Evolutionary conservation across 108 stramenopile species (phyloP), one percentile per base, ranked within the genome.

Genomic region (Skeletonema tropicum): DNA sequence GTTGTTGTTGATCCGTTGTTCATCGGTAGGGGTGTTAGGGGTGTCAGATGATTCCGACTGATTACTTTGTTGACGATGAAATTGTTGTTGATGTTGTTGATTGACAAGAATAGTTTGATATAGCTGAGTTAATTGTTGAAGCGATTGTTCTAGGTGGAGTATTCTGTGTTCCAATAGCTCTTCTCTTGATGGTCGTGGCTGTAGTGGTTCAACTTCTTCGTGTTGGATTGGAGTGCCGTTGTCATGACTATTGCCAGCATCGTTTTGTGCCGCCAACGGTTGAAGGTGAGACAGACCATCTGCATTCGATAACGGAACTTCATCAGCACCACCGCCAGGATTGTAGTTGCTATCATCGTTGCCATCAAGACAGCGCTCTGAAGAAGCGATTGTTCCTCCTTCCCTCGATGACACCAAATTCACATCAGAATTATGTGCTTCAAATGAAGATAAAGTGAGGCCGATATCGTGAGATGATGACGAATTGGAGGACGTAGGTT

Each of bases 151-250:
- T n/a, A 64, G 15, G 6, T 64, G 41, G 38, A 23, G 1, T 39
- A 64, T 64, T 25, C 64, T 38, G 21, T 13, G 1, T 64, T 64
- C 64, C n/a, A 64, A 14, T 45, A 25, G 60, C 13, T 21, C 52
- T 23, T 55, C 52, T 55, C 23, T 55, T 2, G 52, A 55, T 55
- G n/a, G 25, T n/a, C n/a, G n/a, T 55, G 19, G 6, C 15, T n/a
- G 19, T 49, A 21, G 48, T 55, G 23, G 52, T 55, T 55, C 6
- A 35, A 35, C 33, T 35, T 35, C 38, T 39, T 39, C 1, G 38
- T 10, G 10, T 1, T 42, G 1, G 14, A 15, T 2, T 15, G 41
- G 14, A 42, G 13, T 15, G 14, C 41, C 41, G n/a, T n/a, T 11
- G 15, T 45, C 42, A 45, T 45, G 15, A 45, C 15, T n/a, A 45